These are phyloP conservation scores for Olyra latifolia DNA, from an alignment of 176 grass and related monocot species.

Conservation along the genomic window DNA sequence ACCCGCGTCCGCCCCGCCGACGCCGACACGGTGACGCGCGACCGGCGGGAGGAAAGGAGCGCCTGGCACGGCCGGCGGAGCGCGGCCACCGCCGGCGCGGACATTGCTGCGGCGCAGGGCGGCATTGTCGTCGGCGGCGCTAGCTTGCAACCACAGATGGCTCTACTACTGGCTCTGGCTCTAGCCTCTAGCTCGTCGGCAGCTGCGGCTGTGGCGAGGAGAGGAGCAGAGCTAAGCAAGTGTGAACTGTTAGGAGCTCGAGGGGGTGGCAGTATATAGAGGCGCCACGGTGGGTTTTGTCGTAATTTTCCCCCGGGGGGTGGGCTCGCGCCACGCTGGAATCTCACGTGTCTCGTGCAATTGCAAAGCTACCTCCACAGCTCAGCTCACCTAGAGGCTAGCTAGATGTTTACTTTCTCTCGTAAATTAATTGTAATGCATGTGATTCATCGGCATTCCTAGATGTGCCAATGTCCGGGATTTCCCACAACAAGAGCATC, in stretches of 20 bases:
- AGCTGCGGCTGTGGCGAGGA: too few species aligned
- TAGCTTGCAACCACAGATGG: too few species aligned
- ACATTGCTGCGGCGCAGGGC: not conserved
- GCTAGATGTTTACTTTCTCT: too few species aligned
- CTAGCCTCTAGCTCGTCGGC: not conserved
- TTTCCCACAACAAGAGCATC: too few species aligned
- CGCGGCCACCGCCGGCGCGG: not conserved
- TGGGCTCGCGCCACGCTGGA: not conserved
- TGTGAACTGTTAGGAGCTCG: not conserved
- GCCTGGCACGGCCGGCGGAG: not conserved
- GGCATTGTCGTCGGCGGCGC: not conserved
- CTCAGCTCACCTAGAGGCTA: not conserved
- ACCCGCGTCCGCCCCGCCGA: conserved; percentile 26
- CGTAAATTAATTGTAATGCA: not conserved
- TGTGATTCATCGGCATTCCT: not conserved
- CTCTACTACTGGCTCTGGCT: not conserved
- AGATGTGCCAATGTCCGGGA: not conserved
- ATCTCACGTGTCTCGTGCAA: not conserved
- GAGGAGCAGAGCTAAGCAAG: too few species aligned
- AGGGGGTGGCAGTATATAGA: not conserved
- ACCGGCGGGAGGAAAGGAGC: not conserved
- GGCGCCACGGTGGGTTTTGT: not conserved
- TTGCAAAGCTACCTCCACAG: not conserved
- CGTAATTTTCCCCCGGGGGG: too few species aligned
- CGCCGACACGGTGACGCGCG: not conserved